A percentile compares a stretch with the other conserved stretches of the same genome.
Evolutionary conservation across 805 yeast species (phyloP).

Genomic region (Candida caryicola): DNA sequence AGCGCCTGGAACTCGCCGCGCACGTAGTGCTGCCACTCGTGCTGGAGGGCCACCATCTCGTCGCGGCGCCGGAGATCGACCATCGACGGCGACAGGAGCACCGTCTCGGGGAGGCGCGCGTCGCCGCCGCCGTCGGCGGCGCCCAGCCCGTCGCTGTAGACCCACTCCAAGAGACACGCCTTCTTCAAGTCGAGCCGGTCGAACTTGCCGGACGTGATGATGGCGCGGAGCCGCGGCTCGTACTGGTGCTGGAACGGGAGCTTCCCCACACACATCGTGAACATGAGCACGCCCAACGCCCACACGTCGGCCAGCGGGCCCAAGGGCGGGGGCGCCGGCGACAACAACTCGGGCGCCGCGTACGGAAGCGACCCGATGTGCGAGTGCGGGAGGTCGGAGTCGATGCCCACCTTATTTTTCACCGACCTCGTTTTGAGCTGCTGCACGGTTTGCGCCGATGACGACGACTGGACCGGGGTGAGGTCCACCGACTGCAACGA

Average conservation of each 20-base stretch:
- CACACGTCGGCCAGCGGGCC: conserved; percentile 79
- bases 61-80: conserved; percentile 16
- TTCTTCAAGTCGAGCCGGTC: conserved; percentile 44
- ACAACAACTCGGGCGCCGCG: conserved; percentile 83
- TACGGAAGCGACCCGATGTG: conserved; percentile 90
- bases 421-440: conserved; percentile 7
- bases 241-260: conserved; percentile 83
- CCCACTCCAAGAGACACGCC: conserved; percentile 36
- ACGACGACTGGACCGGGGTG: conserved; percentile 24
- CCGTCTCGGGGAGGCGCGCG: conserved; percentile 1
- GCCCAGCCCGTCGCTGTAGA: conserved; percentile 18
- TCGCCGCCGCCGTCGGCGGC: conserved; percentile 6
- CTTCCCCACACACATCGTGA: conserved; percentile 68
- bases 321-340: conserved; percentile 57
- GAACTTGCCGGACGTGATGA: conserved; percentile 67
- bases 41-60: conserved; percentile 14
- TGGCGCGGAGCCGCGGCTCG: conserved; percentile 72
- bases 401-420: conserved; percentile 18
- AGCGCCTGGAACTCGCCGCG: conserved; percentile 25
- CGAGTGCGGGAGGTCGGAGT: conserved; percentile 52
- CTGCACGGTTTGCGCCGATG: conserved; percentile 1
- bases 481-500: conserved; percentile 31
- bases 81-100: conserved; percentile 14
- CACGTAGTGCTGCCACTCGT: conserved; percentile 20
- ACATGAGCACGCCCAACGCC: conserved; percentile 83